Percentiles rank a stretch among this genome's conserved stretches.
These are phyloP conservation scores for Euphorbia lathyris DNA, from an alignment of 345 rosid genomes.

Conservation along the genomic window DNA sequence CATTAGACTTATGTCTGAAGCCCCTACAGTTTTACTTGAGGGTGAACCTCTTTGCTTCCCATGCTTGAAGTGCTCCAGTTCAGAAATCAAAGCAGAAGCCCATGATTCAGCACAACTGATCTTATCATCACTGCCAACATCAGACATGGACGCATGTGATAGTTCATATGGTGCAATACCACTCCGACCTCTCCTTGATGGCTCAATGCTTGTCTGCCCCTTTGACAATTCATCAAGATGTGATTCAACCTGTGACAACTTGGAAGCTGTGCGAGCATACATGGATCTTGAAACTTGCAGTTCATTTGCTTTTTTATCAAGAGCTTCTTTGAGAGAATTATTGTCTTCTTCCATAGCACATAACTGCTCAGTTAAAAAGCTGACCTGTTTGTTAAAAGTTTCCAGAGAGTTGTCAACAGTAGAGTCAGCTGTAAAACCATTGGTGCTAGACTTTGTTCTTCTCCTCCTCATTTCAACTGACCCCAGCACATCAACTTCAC, in stretches of 20 bases:
- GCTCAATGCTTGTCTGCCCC: constrained; percentile 36
- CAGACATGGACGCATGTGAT: constrained; percentile 60
- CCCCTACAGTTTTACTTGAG: constrained; percentile 45
- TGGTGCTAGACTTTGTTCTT: constrained; percentile 33
- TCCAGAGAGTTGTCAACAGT: constrained; percentile 29
- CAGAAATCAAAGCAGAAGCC: constrained; percentile 74
- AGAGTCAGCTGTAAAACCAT: constrained; percentile 28
- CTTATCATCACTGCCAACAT: constrained; percentile 67
- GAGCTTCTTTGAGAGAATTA: constrained; percentile 65
- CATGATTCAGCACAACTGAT: constrained; percentile 67
- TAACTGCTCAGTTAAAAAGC: constrained; percentile 58
- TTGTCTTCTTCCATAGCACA: constrained; percentile 74
- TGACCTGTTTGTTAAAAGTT: constrained; percentile 37
- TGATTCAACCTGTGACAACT: constrained; percentile 57
- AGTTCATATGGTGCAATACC: constrained; percentile 39
- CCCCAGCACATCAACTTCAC: constrained; percentile 73
- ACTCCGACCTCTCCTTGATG: constrained; percentile 36
- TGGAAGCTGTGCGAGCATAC: constrained; percentile 62
- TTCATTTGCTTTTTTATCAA: constrained; percentile 59
- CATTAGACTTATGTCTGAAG: constrained; percentile 77
- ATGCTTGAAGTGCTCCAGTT: constrained; percentile 60
- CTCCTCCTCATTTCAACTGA: constrained; percentile 46
- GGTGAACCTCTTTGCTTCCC: constrained; percentile 46
- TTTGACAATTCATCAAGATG: constrained; percentile 52
- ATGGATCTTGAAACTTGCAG: constrained; percentile 66